Evolutionary conservation across 2,329 filamentous ascomycete species (phyloP).

Genomic region (Phyllosticta citriasiana): DNA sequence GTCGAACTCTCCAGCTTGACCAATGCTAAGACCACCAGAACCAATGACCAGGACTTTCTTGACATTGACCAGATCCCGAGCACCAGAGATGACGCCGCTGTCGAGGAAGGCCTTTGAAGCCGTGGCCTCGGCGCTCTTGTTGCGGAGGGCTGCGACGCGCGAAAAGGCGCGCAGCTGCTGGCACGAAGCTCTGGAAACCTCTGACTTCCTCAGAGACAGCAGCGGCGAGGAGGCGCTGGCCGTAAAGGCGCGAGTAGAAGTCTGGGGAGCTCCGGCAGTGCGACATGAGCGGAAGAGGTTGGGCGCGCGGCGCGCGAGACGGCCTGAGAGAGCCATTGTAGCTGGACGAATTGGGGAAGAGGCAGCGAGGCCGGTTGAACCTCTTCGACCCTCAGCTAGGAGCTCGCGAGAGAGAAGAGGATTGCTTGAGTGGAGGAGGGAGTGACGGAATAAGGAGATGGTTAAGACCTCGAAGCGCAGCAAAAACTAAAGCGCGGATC

Average conservation of each 20-base stretch:
- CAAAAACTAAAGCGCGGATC: constrained; percentile 7
- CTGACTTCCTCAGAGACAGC: constrained; percentile 19
- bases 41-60: constrained; percentile 98
- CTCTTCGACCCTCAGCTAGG: constrained; percentile 9
- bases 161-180: constrained; percentile 30
- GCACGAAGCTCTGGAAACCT: constrained; percentile 23
- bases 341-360: constrained; percentile 6
- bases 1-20: constrained; percentile 96
- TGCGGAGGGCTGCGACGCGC: constrained; percentile 22
- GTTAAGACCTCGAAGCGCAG: constrained; percentile 1
- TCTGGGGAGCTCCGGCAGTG: constrained; percentile 18
- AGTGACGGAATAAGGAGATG: background rate
- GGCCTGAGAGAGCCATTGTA: constrained; percentile 31
- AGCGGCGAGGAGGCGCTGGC: constrained; percentile 23
- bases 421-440: background rate
- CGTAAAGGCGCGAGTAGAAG: constrained; percentile 23
- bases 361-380: constrained; percentile 19
- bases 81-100: constrained; percentile 73
- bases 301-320: constrained; percentile 31
- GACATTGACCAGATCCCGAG: constrained; percentile 70
- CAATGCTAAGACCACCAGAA: constrained; percentile 89
- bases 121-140: constrained; percentile 56
- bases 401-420: background rate
- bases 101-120: constrained; percentile 80
- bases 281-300: constrained; percentile 24